Conservation (phyloP, 176 grass and related monocot species). For the Olyra latifolia region DNA sequence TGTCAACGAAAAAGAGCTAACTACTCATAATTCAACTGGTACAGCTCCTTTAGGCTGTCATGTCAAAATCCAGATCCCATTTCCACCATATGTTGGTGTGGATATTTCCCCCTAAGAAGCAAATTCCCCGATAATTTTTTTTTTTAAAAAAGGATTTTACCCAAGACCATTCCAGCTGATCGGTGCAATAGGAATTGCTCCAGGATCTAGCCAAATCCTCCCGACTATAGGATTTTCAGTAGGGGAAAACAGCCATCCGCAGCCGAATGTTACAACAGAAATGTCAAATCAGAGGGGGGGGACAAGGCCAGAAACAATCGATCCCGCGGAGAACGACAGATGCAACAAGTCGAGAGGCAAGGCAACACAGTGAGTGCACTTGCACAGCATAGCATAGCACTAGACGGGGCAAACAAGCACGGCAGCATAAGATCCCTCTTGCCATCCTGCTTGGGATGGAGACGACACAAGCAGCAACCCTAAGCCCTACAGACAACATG, state of each 20-base stretch:
- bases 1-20: not conserved
- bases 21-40: not conserved
- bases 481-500: slow-evolving; percentile 8
- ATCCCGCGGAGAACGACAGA: slow-evolving; percentile 12
- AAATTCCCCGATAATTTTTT: not conserved
- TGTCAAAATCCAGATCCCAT: slow-evolving; percentile 9
- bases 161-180: not conserved
- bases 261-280: slow-evolving; percentile 12
- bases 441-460: slow-evolving; percentile 28
- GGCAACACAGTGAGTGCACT: slow-evolving; percentile 20
- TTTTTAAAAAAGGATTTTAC: not conserved
- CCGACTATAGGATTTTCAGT: not conserved
- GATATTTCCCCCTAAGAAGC: not conserved
- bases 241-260: not conserved
- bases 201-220: not conserved
- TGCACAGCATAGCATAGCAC: slow-evolving; percentile 15
- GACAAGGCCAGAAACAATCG: slow-evolving; percentile 19
- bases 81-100: not conserved
- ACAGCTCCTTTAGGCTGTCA: slow-evolving; percentile 11
- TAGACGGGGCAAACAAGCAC: slow-evolving; percentile 23
- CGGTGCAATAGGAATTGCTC: not conserved
- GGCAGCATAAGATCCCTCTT: slow-evolving; percentile 22
- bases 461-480: slow-evolving; percentile 17
- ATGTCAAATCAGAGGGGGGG: slow-evolving; percentile 34
- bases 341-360: slow-evolving; percentile 27